These are phyloP conservation scores for Agastache rugosa DNA, from an alignment of 257 asterid genomes.

Conservation along the genomic window DNA sequence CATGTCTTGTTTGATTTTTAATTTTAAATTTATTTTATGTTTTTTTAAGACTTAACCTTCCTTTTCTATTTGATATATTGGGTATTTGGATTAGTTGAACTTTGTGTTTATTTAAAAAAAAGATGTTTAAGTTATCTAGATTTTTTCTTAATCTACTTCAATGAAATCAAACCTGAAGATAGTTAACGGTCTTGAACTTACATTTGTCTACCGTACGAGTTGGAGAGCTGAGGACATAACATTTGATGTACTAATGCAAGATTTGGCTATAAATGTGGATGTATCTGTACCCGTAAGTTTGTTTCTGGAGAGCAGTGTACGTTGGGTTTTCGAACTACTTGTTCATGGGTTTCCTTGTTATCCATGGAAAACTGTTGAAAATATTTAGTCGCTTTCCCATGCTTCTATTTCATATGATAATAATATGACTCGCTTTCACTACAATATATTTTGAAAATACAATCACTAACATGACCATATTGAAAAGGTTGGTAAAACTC, in stretches of 20 bases:
- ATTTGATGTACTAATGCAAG: background rate
- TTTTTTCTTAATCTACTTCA: background rate
- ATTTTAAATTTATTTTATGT: slow-evolving; percentile 18
- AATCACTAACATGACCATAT: slow-evolving; percentile 17
- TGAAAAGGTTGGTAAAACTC: slow-evolving; percentile 83
- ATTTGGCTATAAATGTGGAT: background rate
- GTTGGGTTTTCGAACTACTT: background rate
- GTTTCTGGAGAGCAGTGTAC: background rate
- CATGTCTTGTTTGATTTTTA: background rate
- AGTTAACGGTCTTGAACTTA: slow-evolving; percentile 14
- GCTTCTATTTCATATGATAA: slow-evolving; percentile 14
- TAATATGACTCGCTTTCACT: slow-evolving; percentile 16
- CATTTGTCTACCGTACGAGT: slow-evolving; percentile 7
- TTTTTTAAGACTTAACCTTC: background rate
- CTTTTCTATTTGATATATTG: background rate
- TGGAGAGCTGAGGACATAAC: slow-evolving; percentile 6
- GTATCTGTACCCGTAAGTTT: background rate
- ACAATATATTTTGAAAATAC: slow-evolving; percentile 5
- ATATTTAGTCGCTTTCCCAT: slow-evolving; percentile 13
- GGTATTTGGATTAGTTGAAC: slow-evolving; percentile 5
- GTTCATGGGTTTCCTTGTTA: slow-evolving; percentile 17
- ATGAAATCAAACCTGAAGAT: background rate
- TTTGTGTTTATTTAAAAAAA: background rate
- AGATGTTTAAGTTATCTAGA: slow-evolving; percentile 16
- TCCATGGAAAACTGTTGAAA: background rate